Base-by-base conservation (phyloP, 2,329 filamentous ascomycete genomes). In the Juglanconis oblonga region DNA sequence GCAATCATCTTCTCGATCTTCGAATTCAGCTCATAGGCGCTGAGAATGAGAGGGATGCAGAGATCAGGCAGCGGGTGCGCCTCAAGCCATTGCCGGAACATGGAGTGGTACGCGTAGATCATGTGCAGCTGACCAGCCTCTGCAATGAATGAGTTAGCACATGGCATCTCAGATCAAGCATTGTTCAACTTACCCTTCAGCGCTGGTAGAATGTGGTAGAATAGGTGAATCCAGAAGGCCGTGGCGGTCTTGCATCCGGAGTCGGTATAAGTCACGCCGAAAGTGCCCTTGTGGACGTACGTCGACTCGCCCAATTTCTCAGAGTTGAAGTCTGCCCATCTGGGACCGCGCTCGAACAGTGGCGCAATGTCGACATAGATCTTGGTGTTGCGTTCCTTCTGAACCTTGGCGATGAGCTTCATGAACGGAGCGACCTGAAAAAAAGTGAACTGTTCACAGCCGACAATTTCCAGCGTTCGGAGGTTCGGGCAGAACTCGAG, bases 71-170 rank as follows among this genome's bases (percentile, higher is more conserved):
- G 44, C 3, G 61, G 61, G 24, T 61, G 58, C 11, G 49, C 52
- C 45, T 63, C 61, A 9, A 57, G 42, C 38, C 17, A 63, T 32
- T 36, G 47, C 9, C 61, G 50, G 32, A 61, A 50, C 5, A 63
- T 24, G n/a, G 61, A 52, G 13, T 36, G 44, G 44, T 38, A 42
- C 13, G 33, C 14, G 6, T 24, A 29, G 45, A 61, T 51, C 50
- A 63, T 60, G 33, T 61, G 58, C 32, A 52, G 44, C 51, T 63
- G 61, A 5, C 52, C 51, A 4, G 48, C 38, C 24, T 14, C 61
- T 63, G 35, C 29, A 3, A 5, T 14, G 24, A 6, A 17, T 29
- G 5, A 52, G 38, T 57, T 29, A 60, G 58, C 13, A 31, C 1
- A 8, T 36, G 4, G 10, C 9, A 17, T 13, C 17, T 48, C 6